phyloP scores from a whole-genome alignment of 164 flowering plant genomes.

The Piper longum region DNA sequence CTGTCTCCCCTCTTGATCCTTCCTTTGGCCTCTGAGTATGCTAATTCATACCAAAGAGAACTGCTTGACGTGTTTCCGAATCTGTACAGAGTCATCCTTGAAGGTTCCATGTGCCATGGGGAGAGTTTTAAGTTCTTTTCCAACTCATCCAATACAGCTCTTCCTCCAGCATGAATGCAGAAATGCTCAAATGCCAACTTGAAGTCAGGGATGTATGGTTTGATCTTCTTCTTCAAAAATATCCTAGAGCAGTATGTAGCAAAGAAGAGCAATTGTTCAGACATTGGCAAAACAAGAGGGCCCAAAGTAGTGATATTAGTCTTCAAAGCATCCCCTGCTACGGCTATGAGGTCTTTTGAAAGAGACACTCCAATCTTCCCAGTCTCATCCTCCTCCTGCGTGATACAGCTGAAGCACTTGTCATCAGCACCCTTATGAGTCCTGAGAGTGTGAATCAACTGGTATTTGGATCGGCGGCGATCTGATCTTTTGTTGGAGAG shows the following conservation, averaged over 20 bases:
- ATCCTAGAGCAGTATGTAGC: slow-evolving; percentile 48
- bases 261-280: slow-evolving; percentile 58
- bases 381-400: slow-evolving; percentile 44
- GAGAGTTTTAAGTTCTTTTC: slow-evolving; percentile 58
- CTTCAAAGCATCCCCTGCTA: slow-evolving; percentile 74
- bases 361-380: slow-evolving; percentile 57
- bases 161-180: slow-evolving; percentile 80
- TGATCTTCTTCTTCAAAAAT: slow-evolving; percentile 58
- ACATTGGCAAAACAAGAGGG: slow-evolving; percentile 70
- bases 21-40: slow-evolving; percentile 63
- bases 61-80: slow-evolving; percentile 79
- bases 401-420: slow-evolving; percentile 53
- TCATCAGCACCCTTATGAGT: slow-evolving; percentile 70
- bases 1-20: slow-evolving; percentile 64
- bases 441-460: slow-evolving; percentile 52
- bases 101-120: slow-evolving; percentile 47
- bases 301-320: slow-evolving; percentile 73
- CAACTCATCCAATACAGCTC: slow-evolving; percentile 68
- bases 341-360: slow-evolving; percentile 74
- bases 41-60: slow-evolving; percentile 79
- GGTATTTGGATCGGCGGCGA: slow-evolving; percentile 44
- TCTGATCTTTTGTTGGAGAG: slow-evolving; percentile 56
- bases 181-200: slow-evolving; percentile 73
- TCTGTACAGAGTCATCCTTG: slow-evolving; percentile 53
- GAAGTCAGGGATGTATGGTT: slow-evolving; percentile 74